phyloP scores from a whole-genome alignment of 441 rosid species.

The Corymbia citriodora region DNA sequence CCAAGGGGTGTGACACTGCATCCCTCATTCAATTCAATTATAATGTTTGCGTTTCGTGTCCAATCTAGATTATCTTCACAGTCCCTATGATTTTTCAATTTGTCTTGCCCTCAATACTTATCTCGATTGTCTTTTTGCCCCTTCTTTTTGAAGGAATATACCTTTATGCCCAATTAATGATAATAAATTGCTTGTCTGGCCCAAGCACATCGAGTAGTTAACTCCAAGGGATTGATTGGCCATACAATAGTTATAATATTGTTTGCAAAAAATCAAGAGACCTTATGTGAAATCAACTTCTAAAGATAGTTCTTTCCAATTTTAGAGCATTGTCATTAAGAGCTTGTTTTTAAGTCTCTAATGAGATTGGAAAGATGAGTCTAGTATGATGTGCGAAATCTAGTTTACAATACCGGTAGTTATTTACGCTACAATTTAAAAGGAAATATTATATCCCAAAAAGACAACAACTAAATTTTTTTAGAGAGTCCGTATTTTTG shows the following conservation, averaged over 20 bases:
- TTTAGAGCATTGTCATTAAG: not conserved
- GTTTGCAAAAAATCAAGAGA: not conserved
- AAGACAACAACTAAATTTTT: not conserved
- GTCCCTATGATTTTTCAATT: not conserved
- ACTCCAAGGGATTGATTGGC: not conserved
- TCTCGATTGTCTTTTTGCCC: not conserved
- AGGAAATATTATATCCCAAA: not conserved
- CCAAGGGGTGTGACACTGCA: not conserved
- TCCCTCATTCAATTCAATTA: not conserved
- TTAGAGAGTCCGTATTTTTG: not conserved
- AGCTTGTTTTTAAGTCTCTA: accelerated
- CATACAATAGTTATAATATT: accelerated
- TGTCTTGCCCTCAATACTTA: not conserved
- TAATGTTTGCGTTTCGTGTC: not conserved
- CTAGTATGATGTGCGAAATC: accelerated
- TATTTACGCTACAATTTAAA: not conserved
- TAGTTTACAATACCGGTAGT: not conserved
- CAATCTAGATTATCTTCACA: not conserved
- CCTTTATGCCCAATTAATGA: not conserved
- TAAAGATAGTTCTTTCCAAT: not conserved
- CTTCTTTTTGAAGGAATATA: not conserved
- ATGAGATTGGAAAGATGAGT: not conserved
- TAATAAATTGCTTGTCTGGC: not conserved
- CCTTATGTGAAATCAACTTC: accelerated
- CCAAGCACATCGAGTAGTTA: not conserved